Evolutionary conservation across 805 yeast genomes (phyloP), one percentile per base, ranked within the genome.

Genomic region (Priceomyces haplophilus): DNA sequence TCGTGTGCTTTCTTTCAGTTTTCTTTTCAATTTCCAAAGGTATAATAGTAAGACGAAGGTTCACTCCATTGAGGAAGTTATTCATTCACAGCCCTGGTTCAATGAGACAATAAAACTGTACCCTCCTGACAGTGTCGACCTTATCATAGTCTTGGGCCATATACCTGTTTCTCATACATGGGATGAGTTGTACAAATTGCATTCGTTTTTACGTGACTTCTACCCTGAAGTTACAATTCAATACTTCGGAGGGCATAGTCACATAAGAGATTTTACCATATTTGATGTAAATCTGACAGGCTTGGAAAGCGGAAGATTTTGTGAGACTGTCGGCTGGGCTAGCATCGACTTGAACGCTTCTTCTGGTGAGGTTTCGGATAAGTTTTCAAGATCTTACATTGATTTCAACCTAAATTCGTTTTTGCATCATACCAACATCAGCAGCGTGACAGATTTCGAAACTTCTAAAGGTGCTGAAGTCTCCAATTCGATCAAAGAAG

Each of bases 211-310:
- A 20, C 75, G 97, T 46, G 45, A 58, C 19, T 65, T 62, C 20
- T 85, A 78, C 53, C 91, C 95, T 4, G 58, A 72, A 23, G 72
- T 75, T 0, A 68, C 80, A 0, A 85, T 91, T 41, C 96, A 88
- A 59, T 87, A 85, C 53, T 83, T 91, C 62, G 98, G 97, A 1
- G 98, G 97, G 1, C 98, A 91, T 63, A 82, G 95, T 21, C 98
- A 91, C 58, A 80, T 91, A 12, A 72, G 98, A 47, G 98, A 91
- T 61, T 91, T 84, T 61, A 75, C 79, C 6, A 67, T 78, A 3
- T 69, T 82, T 39, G 98, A 91, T 55, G 64, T 69, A 1, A 67
- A 65, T 38, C 76, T 90, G 18, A 80, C 86, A 0, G 97, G 83
- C 0, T 62, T 91, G n/a, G 96, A 91, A 65, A 86, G 96, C 58